Evolutionary conservation across 306 rosid species (phyloP).

Genomic region (Cucurbita pepo): DNA sequence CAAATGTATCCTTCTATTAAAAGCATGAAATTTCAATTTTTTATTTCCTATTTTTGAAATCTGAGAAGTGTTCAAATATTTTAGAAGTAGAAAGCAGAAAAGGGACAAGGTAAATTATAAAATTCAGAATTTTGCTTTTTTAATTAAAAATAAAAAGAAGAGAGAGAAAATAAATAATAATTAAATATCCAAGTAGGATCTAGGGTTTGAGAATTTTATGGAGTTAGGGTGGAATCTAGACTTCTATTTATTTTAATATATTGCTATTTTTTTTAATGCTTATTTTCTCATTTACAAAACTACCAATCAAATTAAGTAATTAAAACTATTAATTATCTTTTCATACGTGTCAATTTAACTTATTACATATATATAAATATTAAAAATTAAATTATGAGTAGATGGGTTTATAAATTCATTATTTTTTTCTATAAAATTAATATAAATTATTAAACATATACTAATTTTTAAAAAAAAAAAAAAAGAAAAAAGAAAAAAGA

Average conservation of each 20-base stretch:
- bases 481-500: background rate
- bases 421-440: background rate
- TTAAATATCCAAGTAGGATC: background rate
- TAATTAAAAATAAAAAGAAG: background rate
- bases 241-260: background rate
- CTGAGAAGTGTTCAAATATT: background rate
- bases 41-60: background rate
- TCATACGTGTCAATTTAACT: no score
- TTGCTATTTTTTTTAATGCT: background rate
- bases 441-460: background rate
- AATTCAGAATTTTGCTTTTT: no score
- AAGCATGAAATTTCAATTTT: background rate
- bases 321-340: no score
- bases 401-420: background rate
- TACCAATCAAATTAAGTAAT: no score
- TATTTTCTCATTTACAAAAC: background rate
- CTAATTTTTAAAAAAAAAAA: no score
- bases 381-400: background rate
- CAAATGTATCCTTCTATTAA: background rate
- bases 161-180: no score
- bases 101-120: background rate
- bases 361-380: no score
- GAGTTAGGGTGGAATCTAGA: slow-evolving; percentile 7
- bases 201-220: background rate
- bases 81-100: no score